Evolutionary conservation across 2,329 filamentous ascomycete species (phyloP).

Genomic region (Fusarium abutilonis): DNA sequence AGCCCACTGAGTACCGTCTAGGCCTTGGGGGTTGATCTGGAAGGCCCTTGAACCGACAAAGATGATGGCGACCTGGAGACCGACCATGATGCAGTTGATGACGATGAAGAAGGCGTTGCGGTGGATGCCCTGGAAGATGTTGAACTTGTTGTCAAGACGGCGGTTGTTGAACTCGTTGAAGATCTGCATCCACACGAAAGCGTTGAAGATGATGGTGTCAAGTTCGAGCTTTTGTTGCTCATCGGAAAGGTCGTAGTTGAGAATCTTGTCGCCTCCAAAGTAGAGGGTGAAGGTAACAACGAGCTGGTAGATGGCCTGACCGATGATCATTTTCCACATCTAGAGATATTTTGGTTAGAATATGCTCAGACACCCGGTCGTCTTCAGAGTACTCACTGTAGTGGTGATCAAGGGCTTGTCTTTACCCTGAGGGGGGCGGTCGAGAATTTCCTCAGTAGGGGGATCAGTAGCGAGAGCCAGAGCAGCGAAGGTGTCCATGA

Average conservation of each 20-base stretch:
- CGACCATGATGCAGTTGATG: constrained; percentile 88
- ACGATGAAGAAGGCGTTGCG: constrained; percentile 88
- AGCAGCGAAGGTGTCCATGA: too few relatives aligned
- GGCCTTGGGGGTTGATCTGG: constrained; percentile 67
- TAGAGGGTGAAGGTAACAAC: constrained; percentile 83
- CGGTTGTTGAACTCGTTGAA: constrained; percentile 84
- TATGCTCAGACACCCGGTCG: too few relatives aligned
- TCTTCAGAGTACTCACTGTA: constrained; percentile 53
- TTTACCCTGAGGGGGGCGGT: constrained; percentile 74
- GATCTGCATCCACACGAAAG: constrained; percentile 99
- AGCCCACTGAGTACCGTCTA: constrained; percentile 84
- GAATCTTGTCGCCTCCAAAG: constrained; percentile 69
- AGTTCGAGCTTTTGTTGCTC: constrained; percentile 66
- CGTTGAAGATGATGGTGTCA: constrained; percentile 92
- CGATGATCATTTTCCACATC: constrained; percentile 99
- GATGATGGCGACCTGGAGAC: constrained; percentile 87
- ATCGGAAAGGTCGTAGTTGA: constrained; percentile 42
- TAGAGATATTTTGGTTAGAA: neutral
- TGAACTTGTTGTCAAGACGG: constrained; percentile 92
- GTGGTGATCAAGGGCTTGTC: constrained; percentile 75
- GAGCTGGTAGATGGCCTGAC: constrained; percentile 90
- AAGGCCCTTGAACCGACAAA: constrained; percentile 86
- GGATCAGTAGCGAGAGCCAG: constrained; percentile 52
- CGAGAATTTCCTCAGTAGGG: constrained; percentile 79
- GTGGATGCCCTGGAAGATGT: constrained; percentile 88